phyloP scores from a whole-genome alignment of 192 early-diverging fungal genomes.

The Backusella tuberculispora region DNA sequence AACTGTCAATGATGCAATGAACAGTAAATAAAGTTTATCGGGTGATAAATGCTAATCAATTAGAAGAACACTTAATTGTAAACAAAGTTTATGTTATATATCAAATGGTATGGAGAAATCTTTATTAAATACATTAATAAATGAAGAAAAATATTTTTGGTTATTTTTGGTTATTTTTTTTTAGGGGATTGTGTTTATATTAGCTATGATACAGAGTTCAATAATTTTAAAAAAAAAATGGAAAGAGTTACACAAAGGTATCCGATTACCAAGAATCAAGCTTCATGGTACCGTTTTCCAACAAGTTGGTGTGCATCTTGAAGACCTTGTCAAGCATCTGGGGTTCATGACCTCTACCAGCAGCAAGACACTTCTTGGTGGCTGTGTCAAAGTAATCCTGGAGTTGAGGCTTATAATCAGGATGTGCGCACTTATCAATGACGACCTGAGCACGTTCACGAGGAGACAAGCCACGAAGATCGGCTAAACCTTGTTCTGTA shows the following conservation, averaged over 20 bases:
- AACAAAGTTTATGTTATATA: too few relatives aligned
- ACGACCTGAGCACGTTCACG: slow-evolving; percentile 46
- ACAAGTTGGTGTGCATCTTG: slow-evolving; percentile 46
- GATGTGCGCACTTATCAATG: slow-evolving; percentile 51
- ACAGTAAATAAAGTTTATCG: too few relatives aligned
- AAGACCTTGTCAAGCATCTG: slow-evolving; percentile 51
- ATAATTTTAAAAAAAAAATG: not conserved
- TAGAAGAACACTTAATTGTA: too few relatives aligned
- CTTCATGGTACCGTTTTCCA: slow-evolving; percentile 49
- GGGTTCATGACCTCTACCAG: slow-evolving; percentile 46
- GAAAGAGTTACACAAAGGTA: not conserved
- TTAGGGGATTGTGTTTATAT: not conserved
- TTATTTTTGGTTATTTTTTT: not conserved
- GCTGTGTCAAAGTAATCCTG: slow-evolving; percentile 47
- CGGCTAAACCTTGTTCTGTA: slow-evolving; percentile 50
- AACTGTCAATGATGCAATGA: too few relatives aligned
- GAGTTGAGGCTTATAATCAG: slow-evolving; percentile 43
- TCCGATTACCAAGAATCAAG: slow-evolving; percentile 39
- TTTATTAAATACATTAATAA: not conserved
- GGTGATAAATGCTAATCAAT: too few relatives aligned
- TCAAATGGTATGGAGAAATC: not conserved
- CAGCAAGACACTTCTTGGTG: slow-evolving; percentile 41
- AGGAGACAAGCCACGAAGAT: slow-evolving; percentile 45
- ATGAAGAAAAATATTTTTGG: not conserved
- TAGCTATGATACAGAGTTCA: slow-evolving; percentile 1